Conservation (phyloP, 345 rosid genomes). For the Cardiospermum halicacabum region DNA sequence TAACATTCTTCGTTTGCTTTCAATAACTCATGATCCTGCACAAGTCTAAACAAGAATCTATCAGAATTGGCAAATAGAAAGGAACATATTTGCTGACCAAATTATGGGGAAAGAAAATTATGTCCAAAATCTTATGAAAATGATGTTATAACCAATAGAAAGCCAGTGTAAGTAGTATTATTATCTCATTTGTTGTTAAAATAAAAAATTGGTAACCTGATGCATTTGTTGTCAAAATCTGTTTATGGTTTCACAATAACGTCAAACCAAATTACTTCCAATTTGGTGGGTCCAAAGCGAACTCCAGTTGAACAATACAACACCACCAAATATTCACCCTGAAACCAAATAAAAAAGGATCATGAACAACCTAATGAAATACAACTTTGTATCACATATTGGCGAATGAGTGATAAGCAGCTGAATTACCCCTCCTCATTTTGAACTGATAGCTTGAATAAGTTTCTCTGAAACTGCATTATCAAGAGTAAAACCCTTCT, state of each 20-base stretch:
- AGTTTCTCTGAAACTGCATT: constrained; percentile 62
- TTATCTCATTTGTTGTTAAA: not conserved
- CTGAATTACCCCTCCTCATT: constrained; percentile 24
- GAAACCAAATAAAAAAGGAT: constrained; percentile 6
- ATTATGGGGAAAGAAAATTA: not conserved
- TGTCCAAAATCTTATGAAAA: not conserved
- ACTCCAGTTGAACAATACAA: not conserved
- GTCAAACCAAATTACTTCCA: constrained; percentile 9
- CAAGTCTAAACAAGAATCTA: not conserved
- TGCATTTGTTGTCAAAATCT: constrained; percentile 10
- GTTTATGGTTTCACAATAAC: constrained; percentile 2
- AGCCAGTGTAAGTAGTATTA: not conserved
- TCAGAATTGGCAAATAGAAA: not conserved
- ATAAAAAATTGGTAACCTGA: constrained; percentile 27
- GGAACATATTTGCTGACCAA: not conserved
- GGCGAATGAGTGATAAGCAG: not conserved
- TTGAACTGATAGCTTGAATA: constrained; percentile 42
- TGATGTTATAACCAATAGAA: not conserved
- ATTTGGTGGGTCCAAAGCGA: constrained; percentile 4
- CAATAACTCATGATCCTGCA: not conserved
- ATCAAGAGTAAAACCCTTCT: constrained; percentile 90
- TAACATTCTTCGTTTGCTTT: not conserved
- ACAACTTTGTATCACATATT: not conserved
- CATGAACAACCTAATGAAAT: constrained; percentile 4
- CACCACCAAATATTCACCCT: constrained; percentile 15